phyloP scores from a whole-genome alignment of 495 filamentous ascomycete genomes.

The Neurospora sp. region DNA sequence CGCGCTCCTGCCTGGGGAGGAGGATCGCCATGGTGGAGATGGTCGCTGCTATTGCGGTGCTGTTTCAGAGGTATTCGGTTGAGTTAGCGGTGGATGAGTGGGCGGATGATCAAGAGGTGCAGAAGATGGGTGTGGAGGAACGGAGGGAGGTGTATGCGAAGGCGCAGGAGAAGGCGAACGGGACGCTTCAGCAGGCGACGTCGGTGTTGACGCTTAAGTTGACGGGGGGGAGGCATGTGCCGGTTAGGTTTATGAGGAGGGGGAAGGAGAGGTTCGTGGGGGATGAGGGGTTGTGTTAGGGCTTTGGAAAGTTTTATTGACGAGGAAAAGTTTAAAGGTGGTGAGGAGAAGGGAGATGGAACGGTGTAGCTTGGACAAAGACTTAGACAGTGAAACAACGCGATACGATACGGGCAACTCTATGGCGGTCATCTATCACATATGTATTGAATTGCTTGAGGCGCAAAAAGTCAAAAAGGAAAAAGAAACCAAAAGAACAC shows the following conservation, averaged over 20 bases:
- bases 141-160: slow-evolving; percentile 41
- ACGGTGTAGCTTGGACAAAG: neutral
- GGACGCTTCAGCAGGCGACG: slow-evolving; percentile 35
- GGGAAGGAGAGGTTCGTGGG: slow-evolving; percentile 50
- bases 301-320: too few relatives aligned
- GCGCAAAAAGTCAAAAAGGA: neutral
- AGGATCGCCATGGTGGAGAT: slow-evolving; percentile 73
- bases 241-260: slow-evolving; percentile 50
- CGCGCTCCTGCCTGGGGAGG: slow-evolving; percentile 56
- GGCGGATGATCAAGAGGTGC: slow-evolving; percentile 51
- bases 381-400: neutral
- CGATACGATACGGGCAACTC: neutral
- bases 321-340: neutral
- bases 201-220: slow-evolving; percentile 56
- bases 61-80: slow-evolving; percentile 55
- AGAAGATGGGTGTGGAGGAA: slow-evolving; percentile 37
- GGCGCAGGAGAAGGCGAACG: slow-evolving; percentile 39
- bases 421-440: neutral
- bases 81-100: slow-evolving; percentile 55
- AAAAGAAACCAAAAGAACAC: too few relatives aligned
- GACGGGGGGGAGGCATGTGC: slow-evolving; percentile 40
- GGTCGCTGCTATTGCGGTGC: slow-evolving; percentile 52
- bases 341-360: neutral
- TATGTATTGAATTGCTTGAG: neutral
- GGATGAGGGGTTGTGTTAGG: slow-evolving; percentile 21